Evolutionary conservation across 257 asterid species (phyloP).

Genomic region (Verbascum thapsus): DNA sequence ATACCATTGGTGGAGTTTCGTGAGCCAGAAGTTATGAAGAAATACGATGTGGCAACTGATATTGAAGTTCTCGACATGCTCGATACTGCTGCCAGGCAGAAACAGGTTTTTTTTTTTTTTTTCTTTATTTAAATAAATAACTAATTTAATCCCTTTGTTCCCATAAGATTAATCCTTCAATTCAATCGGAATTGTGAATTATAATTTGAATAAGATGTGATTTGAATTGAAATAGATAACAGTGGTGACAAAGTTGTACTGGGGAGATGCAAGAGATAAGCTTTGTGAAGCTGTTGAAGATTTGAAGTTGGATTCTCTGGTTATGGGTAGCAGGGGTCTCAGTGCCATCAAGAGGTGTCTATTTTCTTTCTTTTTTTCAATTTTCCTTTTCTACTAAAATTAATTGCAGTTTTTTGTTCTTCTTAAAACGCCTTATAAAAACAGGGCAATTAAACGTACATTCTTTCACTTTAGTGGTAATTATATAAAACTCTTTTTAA

Average conservation of each 20-base stretch:
- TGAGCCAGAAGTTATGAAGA: conserved; percentile 66
- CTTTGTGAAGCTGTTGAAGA: conserved; percentile 60
- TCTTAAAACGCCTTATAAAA: no score
- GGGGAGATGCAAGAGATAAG: conserved; percentile 98
- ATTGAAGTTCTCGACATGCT: conserved; percentile 80
- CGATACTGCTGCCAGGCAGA: conserved; percentile 81
- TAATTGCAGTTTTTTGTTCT: background rate
- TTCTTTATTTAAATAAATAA: background rate
- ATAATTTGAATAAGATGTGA: background rate
- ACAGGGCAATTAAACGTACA: no score
- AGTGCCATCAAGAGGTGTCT: conserved; percentile 59
- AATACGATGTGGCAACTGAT: conserved; percentile 59
- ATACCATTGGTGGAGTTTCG: conserved; percentile 85
- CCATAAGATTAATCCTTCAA: background rate
- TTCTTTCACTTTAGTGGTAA: no score
- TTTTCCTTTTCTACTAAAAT: background rate
- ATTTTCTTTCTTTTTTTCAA: background rate
- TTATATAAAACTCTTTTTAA: no score
- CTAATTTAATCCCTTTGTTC: background rate
- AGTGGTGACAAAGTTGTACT: conserved; percentile 60
- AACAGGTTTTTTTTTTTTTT: conserved; percentile 55
- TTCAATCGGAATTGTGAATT: no score
- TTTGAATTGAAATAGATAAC: conserved; percentile 50
- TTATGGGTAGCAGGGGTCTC: conserved; percentile 92
- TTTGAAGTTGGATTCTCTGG: conserved; percentile 70